phyloP scores from a whole-genome alignment of 345 rosid species.

The Aquilaria yunnanensis region DNA sequence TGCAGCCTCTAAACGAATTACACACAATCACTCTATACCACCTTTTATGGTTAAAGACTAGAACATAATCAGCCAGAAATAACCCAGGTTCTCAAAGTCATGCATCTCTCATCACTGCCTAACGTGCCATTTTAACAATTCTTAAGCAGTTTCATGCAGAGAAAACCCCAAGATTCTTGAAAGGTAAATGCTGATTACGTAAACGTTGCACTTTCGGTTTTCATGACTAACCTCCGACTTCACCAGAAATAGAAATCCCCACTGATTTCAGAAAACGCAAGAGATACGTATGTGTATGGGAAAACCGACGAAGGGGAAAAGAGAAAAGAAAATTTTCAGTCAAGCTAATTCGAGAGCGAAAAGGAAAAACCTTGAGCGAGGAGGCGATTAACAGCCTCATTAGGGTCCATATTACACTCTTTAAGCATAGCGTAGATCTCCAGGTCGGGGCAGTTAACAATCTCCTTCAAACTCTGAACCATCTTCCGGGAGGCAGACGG shows the following conservation, averaged over 20 bases:
- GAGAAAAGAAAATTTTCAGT: neutral
- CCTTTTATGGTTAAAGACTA: no score
- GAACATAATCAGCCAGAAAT: no score
- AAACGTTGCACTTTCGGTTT: no score
- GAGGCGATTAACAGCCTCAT: conserved; percentile 93
- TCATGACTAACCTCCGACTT: neutral
- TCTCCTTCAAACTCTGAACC: conserved; percentile 91
- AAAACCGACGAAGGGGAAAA: neutral
- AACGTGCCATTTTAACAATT: no score
- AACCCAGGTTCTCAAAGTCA: no score
- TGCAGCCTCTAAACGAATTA: no score
- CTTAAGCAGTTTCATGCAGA: no score
- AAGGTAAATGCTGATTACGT: neutral
- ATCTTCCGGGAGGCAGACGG: conserved; percentile 78
- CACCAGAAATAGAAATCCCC: conserved; percentile 14
- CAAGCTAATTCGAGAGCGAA: neutral
- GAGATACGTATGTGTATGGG: neutral
- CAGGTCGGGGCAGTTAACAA: conserved; percentile 82
- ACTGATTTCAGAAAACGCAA: conserved; percentile 5
- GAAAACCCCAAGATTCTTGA: no score
- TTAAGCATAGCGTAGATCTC: conserved; percentile 97
- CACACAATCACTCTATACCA: no score
- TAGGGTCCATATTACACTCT: conserved; percentile 99
- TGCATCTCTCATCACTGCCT: no score
- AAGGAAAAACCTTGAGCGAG: conserved; percentile 67